Base-by-base conservation (phyloP, 1,284 basidiomycete genomes). In the Malassezia brasiliensis region DNA sequence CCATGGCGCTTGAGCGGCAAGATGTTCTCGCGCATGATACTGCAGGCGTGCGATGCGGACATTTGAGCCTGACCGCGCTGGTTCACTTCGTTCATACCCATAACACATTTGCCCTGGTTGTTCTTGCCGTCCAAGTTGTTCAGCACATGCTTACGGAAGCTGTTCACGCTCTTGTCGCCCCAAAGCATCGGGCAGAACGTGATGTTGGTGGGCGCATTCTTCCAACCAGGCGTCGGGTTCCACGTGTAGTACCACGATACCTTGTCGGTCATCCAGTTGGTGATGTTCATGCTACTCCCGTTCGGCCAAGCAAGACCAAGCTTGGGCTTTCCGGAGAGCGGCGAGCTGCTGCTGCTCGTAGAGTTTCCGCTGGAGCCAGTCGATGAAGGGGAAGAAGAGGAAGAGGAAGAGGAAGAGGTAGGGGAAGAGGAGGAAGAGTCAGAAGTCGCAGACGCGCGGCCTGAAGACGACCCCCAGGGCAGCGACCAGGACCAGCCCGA, bases 111-210 rank as follows among this genome's bases (percentile, higher is more conserved):
- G 50, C 59, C 62, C 37, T 63, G 52, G 56, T 68, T 68, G 55
- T 44, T 56, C 38, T 56, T 54, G 44, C 54, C 46, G 50, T 63
- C 44, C 22, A 36, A 62, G 53, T 68, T 62, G 47, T 65, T 28
- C 41, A 59, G 44, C 4, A 69, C 66, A 35, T 66, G 51, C 37
- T 59, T 44, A 42, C 58, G 48, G 63, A 67, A 69, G 32, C 53
- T 53, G 22, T 52, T 53, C 42, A 48, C 40, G 44, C 66, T 63
- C 51, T 58, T 61, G 34, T 47, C 41, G 9, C 67, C 67, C 67
- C 67, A 69, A 11, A 69, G 65, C 67, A 69, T 69, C n/a, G 67
- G 65, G 48, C 66, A 69, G 55, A 66, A 65, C 50, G 62, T 63
- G 45, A 68, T 61, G 35, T 63, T 52, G 10, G 61, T 59, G 3